Percentiles rank a stretch among this genome's conserved stretches.
Conservation (phyloP, 495 filamentous ascomycete species). For the Penicillium odoratum region DNA sequence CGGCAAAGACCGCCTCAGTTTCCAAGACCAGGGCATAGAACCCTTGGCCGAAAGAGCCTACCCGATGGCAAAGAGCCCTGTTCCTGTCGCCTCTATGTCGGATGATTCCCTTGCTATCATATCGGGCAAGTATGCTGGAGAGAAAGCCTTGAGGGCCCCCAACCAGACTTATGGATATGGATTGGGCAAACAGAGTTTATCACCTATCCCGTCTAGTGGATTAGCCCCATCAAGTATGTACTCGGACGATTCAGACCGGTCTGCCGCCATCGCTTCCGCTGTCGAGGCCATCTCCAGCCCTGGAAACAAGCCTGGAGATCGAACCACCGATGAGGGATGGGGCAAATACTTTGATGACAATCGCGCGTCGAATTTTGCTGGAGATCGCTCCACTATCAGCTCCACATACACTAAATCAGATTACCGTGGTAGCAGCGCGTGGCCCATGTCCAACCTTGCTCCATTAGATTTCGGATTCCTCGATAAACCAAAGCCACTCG, state of each 20-base stretch:
- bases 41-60: constrained; percentile 46
- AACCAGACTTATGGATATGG: constrained; percentile 26
- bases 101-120: constrained; percentile 46
- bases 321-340: constrained; percentile 59
- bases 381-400: constrained; percentile 29
- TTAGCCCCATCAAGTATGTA: constrained; percentile 27
- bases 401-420: constrained; percentile 36
- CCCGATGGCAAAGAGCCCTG: constrained; percentile 44
- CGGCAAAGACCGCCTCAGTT: constrained; percentile 62
- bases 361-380: constrained; percentile 42
- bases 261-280: constrained; percentile 20
- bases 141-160: constrained; percentile 36
- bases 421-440: constrained; percentile 40
- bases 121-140: constrained; percentile 39
- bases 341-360: constrained; percentile 59
- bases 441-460: constrained; percentile 38
- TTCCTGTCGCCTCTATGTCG: constrained; percentile 48
- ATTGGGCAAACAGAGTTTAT: constrained; percentile 28
- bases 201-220: constrained; percentile 37
- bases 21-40: constrained; percentile 61
- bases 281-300: constrained; percentile 4
- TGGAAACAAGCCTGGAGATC: constrained; percentile 40
- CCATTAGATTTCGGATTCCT: constrained; percentile 41
- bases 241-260: constrained; percentile 24
- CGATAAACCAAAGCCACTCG: constrained; percentile 43